Base-by-base conservation (phyloP, 768 basidiomycete genomes). In the Pleurotus salmoneostramineus region DNA sequence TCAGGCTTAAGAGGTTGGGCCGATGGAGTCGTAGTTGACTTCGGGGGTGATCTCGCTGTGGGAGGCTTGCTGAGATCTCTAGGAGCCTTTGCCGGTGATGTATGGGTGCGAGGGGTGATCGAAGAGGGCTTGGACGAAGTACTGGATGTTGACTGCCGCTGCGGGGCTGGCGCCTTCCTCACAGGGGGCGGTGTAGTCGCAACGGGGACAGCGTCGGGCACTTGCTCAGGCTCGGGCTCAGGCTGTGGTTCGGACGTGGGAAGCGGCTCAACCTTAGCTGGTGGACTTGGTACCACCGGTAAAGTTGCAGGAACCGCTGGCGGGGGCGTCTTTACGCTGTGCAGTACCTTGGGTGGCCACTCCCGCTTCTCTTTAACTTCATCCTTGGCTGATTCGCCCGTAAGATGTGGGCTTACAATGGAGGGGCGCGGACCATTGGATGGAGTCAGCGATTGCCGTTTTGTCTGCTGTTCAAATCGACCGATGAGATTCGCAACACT, bases 401-500 rank as follows among this genome's bases (percentile, higher is more conserved):
- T 79, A 56, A 73, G 74, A 62, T 90, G 83, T 32, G 88, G 87
- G 15, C 79, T 72, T 59, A 84, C 87, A 63, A 85, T 90, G n/a
- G 59, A 88, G 81, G 12, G 83, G 77, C 33, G 79, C 71, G 60
- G 66, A 62, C 60, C 64, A 66, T 49, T 68, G 64, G 50, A 64
- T 63, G 50, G 50, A 31, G 79, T 66, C 14, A 62, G 64, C 32
- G 78, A 67, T 63, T 83, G 80, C 50, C 84, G 83, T 68, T 90
- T 93, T 57, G 79, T 85, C 73, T 90, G 87, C 64, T 83, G 89
- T 71, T 94, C 92, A 63, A 94, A 94, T 58, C 88, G 83, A 52
- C 92, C 92, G 66, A 94, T 94, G 73, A 94, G 87, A 68, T 93
- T 94, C 62, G 92, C 92, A 49, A 94, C 92, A 65, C 88, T 91